A percentile compares a stretch with the other conserved stretches of the same genome.
phyloP scores from a whole-genome alignment of 495 filamentous ascomycete species.

The Terfezia claveryi region DNA sequence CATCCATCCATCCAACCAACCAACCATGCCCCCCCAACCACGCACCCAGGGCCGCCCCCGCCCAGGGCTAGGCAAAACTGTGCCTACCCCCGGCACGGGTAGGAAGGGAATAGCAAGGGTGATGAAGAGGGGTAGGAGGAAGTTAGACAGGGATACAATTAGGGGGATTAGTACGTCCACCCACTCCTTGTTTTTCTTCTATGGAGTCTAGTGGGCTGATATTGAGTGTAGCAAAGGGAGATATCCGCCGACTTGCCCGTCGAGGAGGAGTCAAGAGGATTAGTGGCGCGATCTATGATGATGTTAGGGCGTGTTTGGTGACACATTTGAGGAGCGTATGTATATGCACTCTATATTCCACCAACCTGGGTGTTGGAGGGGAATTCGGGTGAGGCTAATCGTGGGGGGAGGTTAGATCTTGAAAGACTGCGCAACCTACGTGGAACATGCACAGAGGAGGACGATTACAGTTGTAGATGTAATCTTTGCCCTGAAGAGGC shows the following conservation, averaged over 20 bases:
- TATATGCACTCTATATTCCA: conserved; percentile 1
- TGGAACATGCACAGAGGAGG: conserved; percentile 30
- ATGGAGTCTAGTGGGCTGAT: neutral
- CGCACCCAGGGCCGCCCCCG: neutral
- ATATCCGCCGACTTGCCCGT: conserved; percentile 46
- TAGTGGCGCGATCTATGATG: conserved; percentile 45
- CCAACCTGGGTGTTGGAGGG: neutral
- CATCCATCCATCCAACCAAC: neutral
- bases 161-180: conserved; percentile 37
- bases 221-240: conserved; percentile 5
- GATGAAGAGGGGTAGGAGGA: neutral
- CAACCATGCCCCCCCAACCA: neutral
- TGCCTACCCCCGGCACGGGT: neutral
- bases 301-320: conserved; percentile 34
- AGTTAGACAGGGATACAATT: conserved; percentile 31
- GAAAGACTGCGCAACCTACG: conserved; percentile 27
- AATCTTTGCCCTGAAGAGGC: conserved; percentile 31
- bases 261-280: conserved; percentile 63
- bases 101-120: neutral
- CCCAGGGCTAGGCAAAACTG: neutral
- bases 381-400: neutral
- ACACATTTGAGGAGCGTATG: conserved; percentile 31
- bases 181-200: neutral
- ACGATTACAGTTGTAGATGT: conserved; percentile 46
- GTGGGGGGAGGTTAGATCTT: conserved; percentile 26